Evolutionary conservation across 1,284 basidiomycete genomes (phyloP).

Genomic region (Hortiboletus rubellus): DNA sequence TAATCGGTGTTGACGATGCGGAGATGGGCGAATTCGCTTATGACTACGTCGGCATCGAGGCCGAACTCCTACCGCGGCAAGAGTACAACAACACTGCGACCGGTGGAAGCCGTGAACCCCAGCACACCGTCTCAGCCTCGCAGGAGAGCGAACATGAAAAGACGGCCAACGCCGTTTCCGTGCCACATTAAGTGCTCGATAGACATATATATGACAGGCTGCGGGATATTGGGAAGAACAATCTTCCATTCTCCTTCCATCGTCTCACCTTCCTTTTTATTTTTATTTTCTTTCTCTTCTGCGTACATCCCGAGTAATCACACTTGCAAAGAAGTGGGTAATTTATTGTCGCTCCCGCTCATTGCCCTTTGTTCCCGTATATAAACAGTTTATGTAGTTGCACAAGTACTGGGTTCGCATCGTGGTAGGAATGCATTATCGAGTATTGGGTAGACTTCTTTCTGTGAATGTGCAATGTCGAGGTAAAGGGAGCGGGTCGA

Average conservation of each 20-base stretch:
- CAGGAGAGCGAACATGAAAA: slow-evolving; percentile 34
- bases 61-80: slow-evolving; percentile 43
- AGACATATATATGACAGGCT: not conserved
- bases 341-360: not conserved
- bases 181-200: slow-evolving; percentile 6
- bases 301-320: not conserved
- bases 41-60: slow-evolving; percentile 80
- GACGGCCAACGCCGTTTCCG: not conserved
- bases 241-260: not conserved
- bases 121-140: slow-evolving; percentile 24
- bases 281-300: not conserved
- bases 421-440: no score
- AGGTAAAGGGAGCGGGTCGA: no score
- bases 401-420: not conserved
- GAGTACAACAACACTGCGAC: slow-evolving; percentile 19
- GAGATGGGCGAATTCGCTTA: slow-evolving; percentile 96
- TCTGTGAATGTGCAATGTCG: no score
- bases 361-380: not conserved
- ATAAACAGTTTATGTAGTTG: not conserved
- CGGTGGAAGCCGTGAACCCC: slow-evolving; percentile 26
- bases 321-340: not conserved
- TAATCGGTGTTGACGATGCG: slow-evolving; percentile 90
- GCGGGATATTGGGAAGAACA: not conserved
- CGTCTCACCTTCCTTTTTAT: not conserved
- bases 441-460: no score